Percentiles rank a stretch among this genome's conserved stretches.
phyloP scores from a whole-genome alignment of 495 filamentous ascomycete species.

The Pyrenula massariospora region DNA sequence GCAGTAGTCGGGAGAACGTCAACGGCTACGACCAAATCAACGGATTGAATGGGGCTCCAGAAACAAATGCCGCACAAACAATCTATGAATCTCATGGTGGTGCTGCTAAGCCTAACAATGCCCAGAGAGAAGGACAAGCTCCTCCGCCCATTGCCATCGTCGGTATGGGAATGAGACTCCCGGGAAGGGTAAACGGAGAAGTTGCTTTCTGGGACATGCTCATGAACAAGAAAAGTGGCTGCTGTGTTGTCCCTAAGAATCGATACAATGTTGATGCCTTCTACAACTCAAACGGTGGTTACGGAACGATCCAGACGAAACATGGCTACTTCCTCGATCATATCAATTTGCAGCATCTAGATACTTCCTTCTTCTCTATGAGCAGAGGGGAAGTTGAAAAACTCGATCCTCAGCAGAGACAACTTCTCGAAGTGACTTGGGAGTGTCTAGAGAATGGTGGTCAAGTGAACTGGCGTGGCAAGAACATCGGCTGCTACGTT shows the following conservation, averaged over 20 bases:
- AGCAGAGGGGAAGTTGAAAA: conserved; percentile 10
- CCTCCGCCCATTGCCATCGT: conserved; percentile 40
- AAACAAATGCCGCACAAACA: no score
- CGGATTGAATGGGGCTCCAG: no score
- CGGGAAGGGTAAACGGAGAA: conserved; percentile 21
- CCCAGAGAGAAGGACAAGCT: neutral
- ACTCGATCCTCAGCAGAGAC: conserved; percentile 21
- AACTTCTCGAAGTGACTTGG: conserved; percentile 35
- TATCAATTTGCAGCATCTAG: neutral
- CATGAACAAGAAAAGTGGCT: conserved; percentile 22
- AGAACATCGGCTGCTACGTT: conserved; percentile 21
- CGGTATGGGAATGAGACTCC: conserved; percentile 35
- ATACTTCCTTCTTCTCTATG: neutral
- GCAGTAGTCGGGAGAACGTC: no score
- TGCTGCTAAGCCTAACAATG: no score
- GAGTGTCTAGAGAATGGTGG: conserved; percentile 26
- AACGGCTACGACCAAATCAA: no score
- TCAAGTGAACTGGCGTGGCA: conserved; percentile 15
- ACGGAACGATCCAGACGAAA: conserved; percentile 15
- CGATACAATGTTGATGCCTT: conserved; percentile 27
- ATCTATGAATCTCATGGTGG: no score
- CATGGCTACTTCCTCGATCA: conserved; percentile 44
- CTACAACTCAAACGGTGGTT: conserved; percentile 7
- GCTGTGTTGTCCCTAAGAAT: conserved; percentile 16
- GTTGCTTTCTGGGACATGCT: conserved; percentile 31